phyloP scores from a whole-genome alignment of 2,329 filamentous ascomycete genomes.

The Didymella sp. region DNA sequence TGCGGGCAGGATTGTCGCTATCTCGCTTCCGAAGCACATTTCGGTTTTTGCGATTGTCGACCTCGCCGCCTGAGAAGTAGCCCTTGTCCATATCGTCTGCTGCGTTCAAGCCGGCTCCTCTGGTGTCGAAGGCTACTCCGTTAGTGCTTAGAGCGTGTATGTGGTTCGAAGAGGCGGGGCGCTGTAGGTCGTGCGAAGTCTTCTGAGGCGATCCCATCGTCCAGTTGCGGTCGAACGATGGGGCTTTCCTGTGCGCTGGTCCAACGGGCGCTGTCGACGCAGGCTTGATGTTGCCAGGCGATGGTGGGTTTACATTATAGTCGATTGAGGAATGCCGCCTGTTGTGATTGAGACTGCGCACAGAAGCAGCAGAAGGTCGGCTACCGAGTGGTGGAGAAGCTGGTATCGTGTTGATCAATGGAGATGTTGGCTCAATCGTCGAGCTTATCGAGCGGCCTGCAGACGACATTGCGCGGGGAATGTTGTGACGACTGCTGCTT shows the following conservation, averaged over 20 bases:
- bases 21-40: slow-evolving; percentile 81
- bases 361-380: slow-evolving; percentile 78
- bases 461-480: slow-evolving; percentile 44
- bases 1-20: slow-evolving; percentile 66
- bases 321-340: slow-evolving; percentile 89
- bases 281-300: slow-evolving; percentile 34
- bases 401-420: slow-evolving; percentile 54
- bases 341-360: slow-evolving; percentile 82
- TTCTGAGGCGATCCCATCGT: slow-evolving; percentile 55
- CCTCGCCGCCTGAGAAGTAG: slow-evolving; percentile 91
- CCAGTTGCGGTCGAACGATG: slow-evolving; percentile 67
- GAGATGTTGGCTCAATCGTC: slow-evolving; percentile 50
- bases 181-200: slow-evolving; percentile 35
- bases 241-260: slow-evolving; percentile 59
- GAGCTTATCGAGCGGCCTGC: slow-evolving; percentile 39
- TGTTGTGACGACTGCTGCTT: slow-evolving; percentile 34
- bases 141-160: slow-evolving; percentile 41
- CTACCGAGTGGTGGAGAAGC: slow-evolving; percentile 52
- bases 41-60: slow-evolving; percentile 72
- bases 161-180: slow-evolving; percentile 47
- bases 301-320: slow-evolving; percentile 56
- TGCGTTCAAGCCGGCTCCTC: slow-evolving; percentile 43
- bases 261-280: slow-evolving; percentile 30
- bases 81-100: slow-evolving; percentile 77
- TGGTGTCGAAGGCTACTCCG: slow-evolving; percentile 32